Evolutionary conservation across 2,329 filamentous ascomycete genomes (phyloP), one percentile per base, ranked within the genome.

Genomic region (Ophidiomyces ophidiicola): DNA sequence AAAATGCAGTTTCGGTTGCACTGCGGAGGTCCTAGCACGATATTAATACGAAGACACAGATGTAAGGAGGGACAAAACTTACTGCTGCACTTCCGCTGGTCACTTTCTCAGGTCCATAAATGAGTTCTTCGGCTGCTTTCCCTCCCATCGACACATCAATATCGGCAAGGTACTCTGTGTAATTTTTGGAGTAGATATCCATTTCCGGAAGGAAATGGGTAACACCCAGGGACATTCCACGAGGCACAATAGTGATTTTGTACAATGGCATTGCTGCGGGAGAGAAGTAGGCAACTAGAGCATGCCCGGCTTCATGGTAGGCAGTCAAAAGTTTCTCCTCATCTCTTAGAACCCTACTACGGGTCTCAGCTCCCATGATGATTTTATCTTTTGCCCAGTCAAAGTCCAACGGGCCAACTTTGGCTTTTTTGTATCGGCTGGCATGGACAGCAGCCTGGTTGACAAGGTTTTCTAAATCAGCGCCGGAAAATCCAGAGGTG

Each of bases 321-420:
- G 86, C 86, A n/a, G 87, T 94, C 70, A 86, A 80, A 51, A 90
- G 74, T 67, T 92, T 96, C 64, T 98, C 90, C 64, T 93, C 86
- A 47, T 88, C 77, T 30, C 81, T 82, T 41, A 98, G 88, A 41
- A 94, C 74, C 63, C 88, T 85, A 50, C 80, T 93, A 58, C 79
- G 82, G 56, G 80, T 78, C 65, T 98, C 90, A 2, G 88, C 83
- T 25, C 90, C 90, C 85, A 98, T 94, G 59, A 94, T 80, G 39
- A 98, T 83, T 64, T 90, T 90, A 67, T 98, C 90, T 63, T 93
- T 96, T 42, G 90, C 90, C 87, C 88, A 98, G 51, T 94, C 87
- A 47, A 96, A 79, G 55, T 96, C 86, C 23, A 72, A 63, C 60
- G 85, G 80, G 8, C 74, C 72, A 38, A 98, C 83, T 32, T 79